A percentile compares a stretch with the other conserved stretches of the same genome.
These are phyloP conservation scores for Turnera subulata DNA, from an alignment of 345 rosid species.

Conservation along the genomic window DNA sequence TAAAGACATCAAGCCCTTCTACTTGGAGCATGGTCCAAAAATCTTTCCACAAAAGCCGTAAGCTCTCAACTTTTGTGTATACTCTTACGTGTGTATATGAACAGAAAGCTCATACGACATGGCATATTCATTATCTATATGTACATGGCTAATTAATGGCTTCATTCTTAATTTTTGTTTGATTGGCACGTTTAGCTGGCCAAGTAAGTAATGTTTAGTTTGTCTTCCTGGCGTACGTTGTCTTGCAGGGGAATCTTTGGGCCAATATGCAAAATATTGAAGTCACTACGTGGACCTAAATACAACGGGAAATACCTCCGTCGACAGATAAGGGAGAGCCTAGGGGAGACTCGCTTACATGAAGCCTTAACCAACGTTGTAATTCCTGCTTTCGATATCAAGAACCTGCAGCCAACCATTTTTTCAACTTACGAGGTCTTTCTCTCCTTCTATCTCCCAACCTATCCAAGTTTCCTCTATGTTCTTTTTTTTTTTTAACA, in stretches of 20 bases:
- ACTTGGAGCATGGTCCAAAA: slow-evolving; percentile 15
- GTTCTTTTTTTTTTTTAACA: too few relatives aligned
- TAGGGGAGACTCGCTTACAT: slow-evolving; percentile 43
- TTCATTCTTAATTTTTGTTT: too few relatives aligned
- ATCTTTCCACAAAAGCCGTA: slow-evolving; percentile 18
- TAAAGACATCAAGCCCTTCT: slow-evolving; percentile 44
- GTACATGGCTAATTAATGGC: too few relatives aligned
- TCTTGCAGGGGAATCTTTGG: too few relatives aligned
- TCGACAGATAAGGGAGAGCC: slow-evolving; percentile 31
- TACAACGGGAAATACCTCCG: slow-evolving; percentile 57
- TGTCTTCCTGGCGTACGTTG: too few relatives aligned
- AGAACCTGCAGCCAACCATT: slow-evolving; percentile 56
- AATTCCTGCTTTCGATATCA: slow-evolving; percentile 74
- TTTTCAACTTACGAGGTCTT: slow-evolving; percentile 53
- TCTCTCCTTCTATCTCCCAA: background rate
- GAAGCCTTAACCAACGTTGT: slow-evolving; percentile 69
- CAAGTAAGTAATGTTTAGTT: too few relatives aligned
- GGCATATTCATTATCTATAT: too few relatives aligned
- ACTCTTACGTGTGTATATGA: too few relatives aligned
- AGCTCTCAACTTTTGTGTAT: too few relatives aligned
- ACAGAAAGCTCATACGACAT: too few relatives aligned
- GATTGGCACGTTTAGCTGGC: too few relatives aligned
- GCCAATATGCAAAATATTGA: slow-evolving; percentile 8
- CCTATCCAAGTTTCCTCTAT: background rate
- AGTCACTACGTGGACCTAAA: slow-evolving; percentile 51